Evolutionary conservation across 352 stramenopile species (phyloP).

Genomic region (Phytophthora tentaculata): DNA sequence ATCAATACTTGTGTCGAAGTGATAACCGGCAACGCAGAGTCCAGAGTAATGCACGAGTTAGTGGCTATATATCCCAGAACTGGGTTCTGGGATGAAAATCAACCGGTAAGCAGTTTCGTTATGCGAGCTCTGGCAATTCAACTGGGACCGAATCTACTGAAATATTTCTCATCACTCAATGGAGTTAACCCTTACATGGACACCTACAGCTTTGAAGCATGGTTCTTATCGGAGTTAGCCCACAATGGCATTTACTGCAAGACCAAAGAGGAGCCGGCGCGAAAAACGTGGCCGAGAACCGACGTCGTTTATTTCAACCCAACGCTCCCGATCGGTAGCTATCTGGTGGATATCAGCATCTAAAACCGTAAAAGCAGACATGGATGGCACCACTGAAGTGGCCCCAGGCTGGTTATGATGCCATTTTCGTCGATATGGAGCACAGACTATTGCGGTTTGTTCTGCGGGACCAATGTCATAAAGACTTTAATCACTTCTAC

Average conservation of each 20-base stretch:
- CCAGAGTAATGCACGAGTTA: neutral
- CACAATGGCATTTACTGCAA: neutral
- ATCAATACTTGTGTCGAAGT: neutral
- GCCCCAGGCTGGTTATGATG: neutral
- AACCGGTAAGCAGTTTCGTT: neutral
- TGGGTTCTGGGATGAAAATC: neutral
- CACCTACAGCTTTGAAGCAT: neutral
- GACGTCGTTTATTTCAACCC: neutral
- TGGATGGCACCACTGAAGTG: constrained; percentile 8
- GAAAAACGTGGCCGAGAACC: neutral
- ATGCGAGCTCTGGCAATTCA: neutral
- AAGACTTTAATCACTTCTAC: neutral
- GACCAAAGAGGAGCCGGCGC: neutral
- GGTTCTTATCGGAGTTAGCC: neutral
- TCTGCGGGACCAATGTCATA: neutral
- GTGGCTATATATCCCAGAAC: neutral
- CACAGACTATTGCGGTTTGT: neutral
- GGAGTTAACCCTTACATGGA: neutral
- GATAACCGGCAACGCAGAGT: too few relatives aligned
- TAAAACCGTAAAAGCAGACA: neutral
- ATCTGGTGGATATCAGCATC: too few relatives aligned
- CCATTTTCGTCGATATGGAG: neutral
- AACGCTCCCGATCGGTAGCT: neutral
- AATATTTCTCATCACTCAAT: too few relatives aligned
- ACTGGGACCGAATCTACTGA: too few relatives aligned